phyloP scores from a whole-genome alignment of 768 basidiomycete species.

The Kondoa malvinella region DNA sequence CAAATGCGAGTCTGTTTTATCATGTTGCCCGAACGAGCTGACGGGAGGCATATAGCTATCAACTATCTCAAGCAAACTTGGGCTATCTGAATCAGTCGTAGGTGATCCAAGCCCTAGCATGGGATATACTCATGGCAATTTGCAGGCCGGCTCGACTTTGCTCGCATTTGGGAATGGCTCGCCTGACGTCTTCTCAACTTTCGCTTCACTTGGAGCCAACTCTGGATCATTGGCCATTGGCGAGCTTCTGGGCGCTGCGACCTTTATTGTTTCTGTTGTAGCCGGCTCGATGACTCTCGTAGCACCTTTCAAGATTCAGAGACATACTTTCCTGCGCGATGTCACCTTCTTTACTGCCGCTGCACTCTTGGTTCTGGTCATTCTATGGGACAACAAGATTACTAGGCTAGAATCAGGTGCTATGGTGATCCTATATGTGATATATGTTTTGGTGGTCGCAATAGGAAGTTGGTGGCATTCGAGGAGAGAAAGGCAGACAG shows the following conservation, averaged over 20 bases:
- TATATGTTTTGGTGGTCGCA: slow-evolving; percentile 63
- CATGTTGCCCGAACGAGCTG: slow-evolving; percentile 57
- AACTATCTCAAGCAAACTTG: slow-evolving; percentile 66
- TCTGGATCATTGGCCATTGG: slow-evolving; percentile 85
- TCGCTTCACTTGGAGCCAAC: slow-evolving; percentile 68
- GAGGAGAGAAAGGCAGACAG: slow-evolving; percentile 46
- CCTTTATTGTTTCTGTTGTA: slow-evolving; percentile 90
- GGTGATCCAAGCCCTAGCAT: slow-evolving; percentile 1
- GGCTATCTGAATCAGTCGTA: slow-evolving; percentile 66
- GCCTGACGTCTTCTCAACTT: slow-evolving; percentile 90
- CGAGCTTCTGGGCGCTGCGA: slow-evolving; percentile 82
- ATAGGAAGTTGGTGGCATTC: slow-evolving; percentile 54
- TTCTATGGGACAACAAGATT: slow-evolving; percentile 60
- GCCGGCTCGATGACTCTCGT: slow-evolving; percentile 97
- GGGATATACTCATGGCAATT: background rate
- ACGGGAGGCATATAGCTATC: slow-evolving; percentile 33
- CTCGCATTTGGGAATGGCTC: slow-evolving; percentile 94
- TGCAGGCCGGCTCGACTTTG: slow-evolving; percentile 73
- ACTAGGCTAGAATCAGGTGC: slow-evolving; percentile 51
- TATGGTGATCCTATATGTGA: slow-evolving; percentile 55
- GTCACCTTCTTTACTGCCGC: slow-evolving; percentile 85
- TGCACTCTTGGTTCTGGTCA: slow-evolving; percentile 53
- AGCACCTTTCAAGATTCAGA: slow-evolving; percentile 73
- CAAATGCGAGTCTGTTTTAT: slow-evolving; percentile 44
- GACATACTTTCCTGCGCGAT: slow-evolving; percentile 70